Evolutionary conservation across 176 grass and related monocot species (phyloP).

Genomic region (Aegilops longissima): DNA sequence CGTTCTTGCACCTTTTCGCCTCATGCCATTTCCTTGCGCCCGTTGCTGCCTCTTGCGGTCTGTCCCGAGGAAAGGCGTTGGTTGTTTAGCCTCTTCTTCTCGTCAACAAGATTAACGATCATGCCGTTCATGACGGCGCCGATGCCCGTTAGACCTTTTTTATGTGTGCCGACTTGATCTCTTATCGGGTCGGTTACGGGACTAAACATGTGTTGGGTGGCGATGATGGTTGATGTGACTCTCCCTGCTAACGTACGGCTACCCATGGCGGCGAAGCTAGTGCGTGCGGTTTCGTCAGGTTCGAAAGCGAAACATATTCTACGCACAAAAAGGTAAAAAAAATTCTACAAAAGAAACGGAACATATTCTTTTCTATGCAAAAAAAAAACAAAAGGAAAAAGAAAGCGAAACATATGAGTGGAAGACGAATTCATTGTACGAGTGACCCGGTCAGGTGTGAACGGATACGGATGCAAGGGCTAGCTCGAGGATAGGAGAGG

Average conservation of each 20-base stretch:
- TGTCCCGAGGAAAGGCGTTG: background rate
- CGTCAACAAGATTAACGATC: background rate
- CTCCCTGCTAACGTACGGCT: background rate
- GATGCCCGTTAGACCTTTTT: no score
- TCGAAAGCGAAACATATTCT: background rate
- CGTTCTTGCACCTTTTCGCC: background rate
- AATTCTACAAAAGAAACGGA: no score
- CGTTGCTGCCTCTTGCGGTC: background rate
- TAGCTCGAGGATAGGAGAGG: no score
- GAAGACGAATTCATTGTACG: no score
- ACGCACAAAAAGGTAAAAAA: no score
- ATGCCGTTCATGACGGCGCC: background rate
- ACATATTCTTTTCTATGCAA: no score
- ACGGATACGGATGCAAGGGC: no score
- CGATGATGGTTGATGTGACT: background rate
- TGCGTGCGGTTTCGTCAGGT: background rate
- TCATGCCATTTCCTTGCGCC: background rate
- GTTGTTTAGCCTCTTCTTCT: background rate
- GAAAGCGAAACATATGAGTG: no score
- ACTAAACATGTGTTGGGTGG: background rate
- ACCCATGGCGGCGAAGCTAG: no score
- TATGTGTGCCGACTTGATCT: background rate
- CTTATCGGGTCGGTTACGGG: background rate
- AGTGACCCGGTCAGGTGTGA: no score
- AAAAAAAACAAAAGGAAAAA: no score